Evolutionary conservation across 2,329 filamentous ascomycete genomes (phyloP).

Genomic region (Colletotrichum lentis): DNA sequence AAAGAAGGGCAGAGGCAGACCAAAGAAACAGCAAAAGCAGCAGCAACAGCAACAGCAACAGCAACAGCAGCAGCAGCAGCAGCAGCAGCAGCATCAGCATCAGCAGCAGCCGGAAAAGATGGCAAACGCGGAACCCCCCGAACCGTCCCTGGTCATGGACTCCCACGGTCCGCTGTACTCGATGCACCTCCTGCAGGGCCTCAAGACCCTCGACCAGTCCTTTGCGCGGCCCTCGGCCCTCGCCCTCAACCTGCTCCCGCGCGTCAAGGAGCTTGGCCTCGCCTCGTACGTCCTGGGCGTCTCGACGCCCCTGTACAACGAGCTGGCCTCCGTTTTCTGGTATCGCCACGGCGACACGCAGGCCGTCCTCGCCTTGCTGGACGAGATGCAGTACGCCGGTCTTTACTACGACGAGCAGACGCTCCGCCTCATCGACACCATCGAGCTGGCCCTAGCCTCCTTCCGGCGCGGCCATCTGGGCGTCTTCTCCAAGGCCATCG

Average conservation of each 20-base stretch:
- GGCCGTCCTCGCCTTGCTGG: slow-evolving; percentile 63
- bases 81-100: slow-evolving; percentile 24
- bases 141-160: slow-evolving; percentile 55
- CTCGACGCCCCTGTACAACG: slow-evolving; percentile 74
- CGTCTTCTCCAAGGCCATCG: slow-evolving; percentile 33
- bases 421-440: slow-evolving; percentile 48
- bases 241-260: slow-evolving; percentile 68
- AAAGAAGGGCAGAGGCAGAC: slow-evolving; percentile 13
- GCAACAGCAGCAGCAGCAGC: slow-evolving; percentile 19
- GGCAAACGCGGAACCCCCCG: slow-evolving; percentile 1
- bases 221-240: slow-evolving; percentile 68
- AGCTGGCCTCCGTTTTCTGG: slow-evolving; percentile 70
- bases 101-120: background rate
- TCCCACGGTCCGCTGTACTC: slow-evolving; percentile 72
- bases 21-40: slow-evolving; percentile 30
- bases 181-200: slow-evolving; percentile 64
- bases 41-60: slow-evolving; percentile 27
- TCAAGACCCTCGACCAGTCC: slow-evolving; percentile 63
- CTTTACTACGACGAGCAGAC: slow-evolving; percentile 64
- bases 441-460: slow-evolving; percentile 45
- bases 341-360: slow-evolving; percentile 64
- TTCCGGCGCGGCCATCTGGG: slow-evolving; percentile 32
- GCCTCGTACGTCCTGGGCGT: slow-evolving; percentile 76
- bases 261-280: slow-evolving; percentile 72
- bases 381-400: slow-evolving; percentile 72